phyloP scores from a whole-genome alignment of 495 filamentous ascomycete genomes.

The Penicillium manginii region DNA sequence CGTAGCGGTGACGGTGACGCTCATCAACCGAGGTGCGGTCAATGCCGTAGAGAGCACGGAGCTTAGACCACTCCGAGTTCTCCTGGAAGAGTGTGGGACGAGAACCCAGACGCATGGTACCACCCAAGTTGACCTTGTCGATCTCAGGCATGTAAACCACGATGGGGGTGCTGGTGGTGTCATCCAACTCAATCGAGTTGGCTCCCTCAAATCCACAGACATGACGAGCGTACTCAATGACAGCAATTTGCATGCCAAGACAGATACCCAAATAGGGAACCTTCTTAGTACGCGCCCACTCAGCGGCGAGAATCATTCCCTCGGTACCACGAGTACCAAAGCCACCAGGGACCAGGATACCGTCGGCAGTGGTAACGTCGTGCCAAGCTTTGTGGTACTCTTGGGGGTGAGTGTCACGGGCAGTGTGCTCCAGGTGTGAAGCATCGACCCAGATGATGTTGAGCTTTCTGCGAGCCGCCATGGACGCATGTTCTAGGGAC shows the following conservation, averaged over 20 bases:
- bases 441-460: slow-evolving; percentile 84
- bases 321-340: slow-evolving; percentile 82
- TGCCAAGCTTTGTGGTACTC: slow-evolving; percentile 92
- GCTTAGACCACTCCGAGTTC: slow-evolving; percentile 76
- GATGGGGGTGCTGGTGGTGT: slow-evolving; percentile 57
- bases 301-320: slow-evolving; percentile 84
- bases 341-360: slow-evolving; percentile 67
- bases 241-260: slow-evolving; percentile 92
- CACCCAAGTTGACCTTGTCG: slow-evolving; percentile 73
- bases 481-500: slow-evolving; percentile 86
- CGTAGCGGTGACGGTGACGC: slow-evolving; percentile 52
- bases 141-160: slow-evolving; percentile 94
- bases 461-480: slow-evolving; percentile 81
- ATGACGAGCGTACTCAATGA: slow-evolving; percentile 85
- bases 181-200: slow-evolving; percentile 67
- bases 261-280: slow-evolving; percentile 90
- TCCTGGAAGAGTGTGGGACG: slow-evolving; percentile 75
- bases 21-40: slow-evolving; percentile 45
- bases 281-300: slow-evolving; percentile 81
- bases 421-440: slow-evolving; percentile 73
- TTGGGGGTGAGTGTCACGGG: slow-evolving; percentile 59
- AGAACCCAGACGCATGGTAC: slow-evolving; percentile 89
- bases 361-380: slow-evolving; percentile 68
- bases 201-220: slow-evolving; percentile 65
- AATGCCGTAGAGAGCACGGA: slow-evolving; percentile 74